Percentiles rank a stretch among this genome's conserved stretches.
These are phyloP conservation scores for Ulvella scutata DNA, from an alignment of 139 green algal genomes.

Conservation along the genomic window DNA sequence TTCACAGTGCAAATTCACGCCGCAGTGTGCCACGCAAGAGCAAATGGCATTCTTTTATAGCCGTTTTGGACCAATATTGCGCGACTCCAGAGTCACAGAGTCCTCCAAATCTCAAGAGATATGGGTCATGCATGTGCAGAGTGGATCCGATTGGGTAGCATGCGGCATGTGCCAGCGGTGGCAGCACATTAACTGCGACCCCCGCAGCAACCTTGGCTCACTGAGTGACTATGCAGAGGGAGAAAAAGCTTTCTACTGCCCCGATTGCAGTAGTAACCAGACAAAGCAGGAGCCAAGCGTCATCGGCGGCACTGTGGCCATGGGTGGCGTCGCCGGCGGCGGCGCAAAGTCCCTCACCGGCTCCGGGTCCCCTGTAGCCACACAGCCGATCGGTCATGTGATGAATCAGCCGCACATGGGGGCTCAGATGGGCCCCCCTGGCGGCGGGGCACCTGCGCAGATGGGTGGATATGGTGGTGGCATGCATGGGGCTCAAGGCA, in stretches of 20 bases:
- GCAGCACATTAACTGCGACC: not conserved
- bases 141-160: not conserved
- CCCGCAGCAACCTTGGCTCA: not conserved
- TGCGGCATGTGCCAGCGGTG: constrained; percentile 1
- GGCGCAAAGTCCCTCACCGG: no score
- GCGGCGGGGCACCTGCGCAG: not conserved
- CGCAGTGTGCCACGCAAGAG: no score
- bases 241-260: not conserved
- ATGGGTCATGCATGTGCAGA: not conserved
- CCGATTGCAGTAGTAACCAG: no score
- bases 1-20: no score
- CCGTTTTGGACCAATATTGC: no score
- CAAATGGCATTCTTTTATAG: no score
- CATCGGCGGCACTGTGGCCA: not conserved
- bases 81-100: no score
- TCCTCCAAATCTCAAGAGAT: no score
- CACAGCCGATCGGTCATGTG: not conserved
- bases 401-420: not conserved
- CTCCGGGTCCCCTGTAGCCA: no score
- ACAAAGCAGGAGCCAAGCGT: not conserved
- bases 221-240: not conserved
- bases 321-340: not conserved
- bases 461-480: no score
- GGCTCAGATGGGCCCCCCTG: not conserved
- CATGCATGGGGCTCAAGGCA: not conserved